Conservation (phyloP, 805 yeast species). For the Metschnikowia peoriensis region DNA sequence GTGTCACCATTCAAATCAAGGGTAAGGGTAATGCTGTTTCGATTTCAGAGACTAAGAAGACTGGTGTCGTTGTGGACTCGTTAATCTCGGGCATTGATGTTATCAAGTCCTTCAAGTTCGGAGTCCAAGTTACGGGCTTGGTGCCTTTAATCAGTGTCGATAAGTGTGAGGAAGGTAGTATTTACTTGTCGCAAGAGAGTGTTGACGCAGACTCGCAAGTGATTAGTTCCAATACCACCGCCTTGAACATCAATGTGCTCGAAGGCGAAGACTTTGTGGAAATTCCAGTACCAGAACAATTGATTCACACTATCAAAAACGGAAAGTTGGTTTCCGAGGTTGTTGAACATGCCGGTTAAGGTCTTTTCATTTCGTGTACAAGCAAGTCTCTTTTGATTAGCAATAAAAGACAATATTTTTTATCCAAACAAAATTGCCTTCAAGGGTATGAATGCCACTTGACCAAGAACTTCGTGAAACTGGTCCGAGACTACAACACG, state of each 20-base stretch:
- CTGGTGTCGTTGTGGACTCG: constrained; percentile 79
- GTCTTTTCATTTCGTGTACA: not conserved
- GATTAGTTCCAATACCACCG: constrained; percentile 80
- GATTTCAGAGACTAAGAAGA: constrained; percentile 64
- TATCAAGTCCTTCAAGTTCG: constrained; percentile 77
- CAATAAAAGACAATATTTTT: too few species aligned
- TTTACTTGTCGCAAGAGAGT: constrained; percentile 74
- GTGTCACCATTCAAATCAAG: constrained; percentile 72
- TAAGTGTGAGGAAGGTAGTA: constrained; percentile 80
- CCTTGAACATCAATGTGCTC: constrained; percentile 84
- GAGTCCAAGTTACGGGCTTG: constrained; percentile 77
- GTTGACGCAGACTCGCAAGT: constrained; percentile 62
- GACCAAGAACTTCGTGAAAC: too few species aligned
- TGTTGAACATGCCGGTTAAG: constrained; percentile 77
- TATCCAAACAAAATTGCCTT: too few species aligned
- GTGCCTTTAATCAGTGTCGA: constrained; percentile 86
- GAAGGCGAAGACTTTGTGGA: constrained; percentile 76
- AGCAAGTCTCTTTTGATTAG: not conserved
- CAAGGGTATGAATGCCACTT: too few species aligned
- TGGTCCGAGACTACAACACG: too few species aligned
- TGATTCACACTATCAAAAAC: constrained; percentile 63
- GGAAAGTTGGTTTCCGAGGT: constrained; percentile 68
- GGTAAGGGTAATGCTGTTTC: constrained; percentile 93
- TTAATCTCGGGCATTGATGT: constrained; percentile 86
- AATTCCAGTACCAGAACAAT: constrained; percentile 87